phyloP scores from a whole-genome alignment of 2,329 filamentous ascomycete species.

The Alternaria panax region DNA sequence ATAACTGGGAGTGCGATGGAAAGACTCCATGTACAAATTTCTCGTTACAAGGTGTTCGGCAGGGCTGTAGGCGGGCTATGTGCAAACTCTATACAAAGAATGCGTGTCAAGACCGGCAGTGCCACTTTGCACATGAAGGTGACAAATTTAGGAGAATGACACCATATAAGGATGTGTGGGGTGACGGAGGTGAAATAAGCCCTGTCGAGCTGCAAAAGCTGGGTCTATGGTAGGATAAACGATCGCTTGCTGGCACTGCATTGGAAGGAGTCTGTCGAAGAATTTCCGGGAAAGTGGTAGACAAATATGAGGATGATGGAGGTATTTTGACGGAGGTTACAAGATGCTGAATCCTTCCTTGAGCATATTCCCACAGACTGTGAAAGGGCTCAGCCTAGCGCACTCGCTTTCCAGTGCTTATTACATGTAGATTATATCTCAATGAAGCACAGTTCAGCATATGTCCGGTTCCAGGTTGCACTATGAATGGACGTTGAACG shows the following conservation, averaged over 20 bases:
- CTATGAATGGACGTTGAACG: too few species aligned
- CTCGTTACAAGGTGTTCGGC: neutral
- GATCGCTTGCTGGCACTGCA: neutral
- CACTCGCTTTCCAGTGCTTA: too few species aligned
- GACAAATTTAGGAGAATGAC: neutral
- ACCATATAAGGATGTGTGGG: neutral
- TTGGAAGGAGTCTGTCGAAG: too few species aligned
- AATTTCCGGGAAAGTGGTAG: too few species aligned
- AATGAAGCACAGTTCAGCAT: too few species aligned
- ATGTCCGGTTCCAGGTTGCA: too few species aligned
- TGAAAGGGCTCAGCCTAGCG: too few species aligned
- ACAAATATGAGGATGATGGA: too few species aligned
- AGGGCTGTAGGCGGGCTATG: neutral
- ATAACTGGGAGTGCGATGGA: neutral
- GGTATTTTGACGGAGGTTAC: too few species aligned
- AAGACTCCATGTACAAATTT: neutral
- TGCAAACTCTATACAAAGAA: neutral
- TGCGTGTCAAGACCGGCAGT: neutral
- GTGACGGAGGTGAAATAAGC: neutral
- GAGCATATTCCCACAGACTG: too few species aligned
- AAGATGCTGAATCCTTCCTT: too few species aligned
- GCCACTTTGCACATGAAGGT: neutral
- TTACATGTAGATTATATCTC: too few species aligned
- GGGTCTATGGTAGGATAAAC: neutral
- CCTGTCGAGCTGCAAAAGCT: neutral